Conservation (phyloP, 176 grass and related monocot genomes). For the Cocos nucifera region DNA sequence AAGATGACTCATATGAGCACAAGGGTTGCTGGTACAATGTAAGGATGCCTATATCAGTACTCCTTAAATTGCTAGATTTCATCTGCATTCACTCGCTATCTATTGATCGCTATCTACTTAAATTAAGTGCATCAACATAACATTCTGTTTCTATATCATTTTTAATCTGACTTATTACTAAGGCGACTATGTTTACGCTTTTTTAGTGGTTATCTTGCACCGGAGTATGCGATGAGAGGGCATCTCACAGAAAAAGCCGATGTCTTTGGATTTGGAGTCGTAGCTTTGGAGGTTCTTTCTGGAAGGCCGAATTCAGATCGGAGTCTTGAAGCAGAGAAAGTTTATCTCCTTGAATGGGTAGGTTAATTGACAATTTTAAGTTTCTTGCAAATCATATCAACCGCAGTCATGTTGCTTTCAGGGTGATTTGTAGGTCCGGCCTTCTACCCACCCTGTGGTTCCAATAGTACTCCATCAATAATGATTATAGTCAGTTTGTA, state of each 20-base stretch:
- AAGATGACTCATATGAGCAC: slow-evolving; percentile 44
- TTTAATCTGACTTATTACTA: neutral
- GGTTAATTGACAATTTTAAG: slow-evolving; percentile 2
- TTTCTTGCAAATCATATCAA: neutral
- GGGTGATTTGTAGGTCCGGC: too few relatives aligned
- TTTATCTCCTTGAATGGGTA: slow-evolving; percentile 92
- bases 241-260: slow-evolving; percentile 79
- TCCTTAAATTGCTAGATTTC: neutral
- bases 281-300: slow-evolving; percentile 52
- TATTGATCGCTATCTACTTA: too few relatives aligned
- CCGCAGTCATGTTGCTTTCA: too few relatives aligned
- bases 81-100: neutral
- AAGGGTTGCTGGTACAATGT: slow-evolving; percentile 43
- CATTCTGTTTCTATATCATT: neutral
- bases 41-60: neutral
- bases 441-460: too few relatives aligned
- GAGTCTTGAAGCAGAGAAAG: slow-evolving; percentile 25
- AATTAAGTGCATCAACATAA: neutral
- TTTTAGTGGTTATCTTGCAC: slow-evolving; percentile 50
- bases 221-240: slow-evolving; percentile 82
- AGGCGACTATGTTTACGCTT: neutral
- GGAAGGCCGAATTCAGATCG: slow-evolving; percentile 60
- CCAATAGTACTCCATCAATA: too few relatives aligned
- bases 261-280: slow-evolving; percentile 62
- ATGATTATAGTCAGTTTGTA: too few relatives aligned